Base-by-base conservation (phyloP, 257 asterid genomes). In the Lantana camara region DNA sequence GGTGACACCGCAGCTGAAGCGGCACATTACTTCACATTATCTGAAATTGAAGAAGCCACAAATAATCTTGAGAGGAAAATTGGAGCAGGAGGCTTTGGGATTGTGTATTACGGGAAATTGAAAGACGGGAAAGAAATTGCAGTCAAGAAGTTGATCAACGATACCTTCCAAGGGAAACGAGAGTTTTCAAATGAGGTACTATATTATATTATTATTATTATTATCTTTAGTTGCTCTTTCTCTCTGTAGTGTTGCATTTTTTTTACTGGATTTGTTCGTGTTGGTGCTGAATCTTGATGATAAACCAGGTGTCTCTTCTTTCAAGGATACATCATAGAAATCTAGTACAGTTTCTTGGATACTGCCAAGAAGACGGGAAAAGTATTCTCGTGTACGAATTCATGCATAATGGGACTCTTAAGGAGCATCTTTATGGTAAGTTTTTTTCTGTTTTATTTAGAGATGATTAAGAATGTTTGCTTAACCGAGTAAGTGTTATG, bases 301-400 rank as follows among this genome's bases (percentile, higher is more conserved):
- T 55, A 53, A 59, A 49, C 23, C 84, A 94, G 99, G 99, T 94
- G 49, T 83, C 99, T 77, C 95, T 90, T 73, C 99, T 94, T 63
- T 94, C 99, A 65, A 84, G 99, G 74, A 94, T 94, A 79, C 99
- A 94, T 77, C 99, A 94, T 74, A 79, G 99, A 65, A 94, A 94
- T 77, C 85, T 94, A 29, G 95, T 94, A 45, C 96, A 94, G 79
- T 94, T 90, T 80, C 83, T 90, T 47, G 99, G 99, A 70, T 94
- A 82, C 67, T 94, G 98, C 85, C 99, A 88, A 79, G 99, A 87
- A 85, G 95, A 81, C 11, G 97, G 93, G 52, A 94, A 84, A 80
- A 86, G 82, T 62, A 83, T 94, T 73, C 96, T 94, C 0, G 90
- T 90, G 27, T 94, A 90, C 7, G 99, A 94, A 86, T 94, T 94